Evolutionary conservation across 306 rosid species (phyloP).

Genomic region (Cajanus cajan): DNA sequence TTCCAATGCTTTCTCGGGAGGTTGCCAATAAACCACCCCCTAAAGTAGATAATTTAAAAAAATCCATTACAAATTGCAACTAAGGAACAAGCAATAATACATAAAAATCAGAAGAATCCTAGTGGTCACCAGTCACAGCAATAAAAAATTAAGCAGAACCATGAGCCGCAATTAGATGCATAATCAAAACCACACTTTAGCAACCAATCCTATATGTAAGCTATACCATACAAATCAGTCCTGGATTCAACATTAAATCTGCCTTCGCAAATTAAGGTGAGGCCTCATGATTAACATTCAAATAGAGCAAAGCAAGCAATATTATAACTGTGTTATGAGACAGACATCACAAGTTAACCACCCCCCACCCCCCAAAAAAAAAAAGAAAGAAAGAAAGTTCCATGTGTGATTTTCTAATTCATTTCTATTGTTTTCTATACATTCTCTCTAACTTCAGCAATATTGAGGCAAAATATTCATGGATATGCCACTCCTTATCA

Average conservation of each 20-base stretch:
- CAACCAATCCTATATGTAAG: neutral
- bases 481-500: neutral
- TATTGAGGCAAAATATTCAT: too few relatives aligned
- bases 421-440: too few relatives aligned
- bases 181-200: conserved; percentile 7
- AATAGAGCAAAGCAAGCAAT: neutral
- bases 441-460: too few relatives aligned
- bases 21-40: conserved; percentile 99
- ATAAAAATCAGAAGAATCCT: neutral
- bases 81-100: conserved; percentile 1
- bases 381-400: neutral
- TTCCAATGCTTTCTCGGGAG: conserved; percentile 79
- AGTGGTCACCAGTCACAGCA: neutral
- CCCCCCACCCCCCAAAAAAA: too few relatives aligned
- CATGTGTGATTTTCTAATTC: neutral
- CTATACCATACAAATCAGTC: neutral
- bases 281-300: neutral
- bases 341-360: too few relatives aligned
- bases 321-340: neutral
- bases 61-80: conserved; percentile 1
- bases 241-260: neutral
- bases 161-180: conserved; percentile 1
- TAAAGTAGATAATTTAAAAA: conserved; percentile 36
- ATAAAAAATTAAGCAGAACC: neutral
- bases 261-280: neutral